Evolutionary conservation across 78 protist species (phyloP), one percentile per base, ranked within the genome.

Genomic region (Cavenderia fasciculata): DNA sequence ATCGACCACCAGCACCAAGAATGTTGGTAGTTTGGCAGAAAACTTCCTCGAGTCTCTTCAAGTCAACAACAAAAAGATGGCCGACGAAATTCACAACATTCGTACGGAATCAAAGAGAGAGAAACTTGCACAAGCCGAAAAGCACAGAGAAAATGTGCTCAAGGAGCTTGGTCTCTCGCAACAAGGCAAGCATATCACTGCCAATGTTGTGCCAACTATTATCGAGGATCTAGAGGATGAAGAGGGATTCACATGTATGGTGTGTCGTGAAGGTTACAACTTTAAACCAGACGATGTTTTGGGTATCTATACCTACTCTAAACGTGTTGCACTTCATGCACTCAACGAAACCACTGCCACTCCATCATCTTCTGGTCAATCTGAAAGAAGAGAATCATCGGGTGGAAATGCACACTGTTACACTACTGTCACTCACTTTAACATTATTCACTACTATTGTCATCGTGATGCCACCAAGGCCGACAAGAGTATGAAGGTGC

Each of bases 391-490:
- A 34, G 51, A 62, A 36, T 1, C 73, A 46, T 34, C 75, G 25
- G 2, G 16, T 19, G 72, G 78, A 10, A 36, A 25, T 38, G 40
- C 61, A 2, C 27, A 65, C 54, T 92, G 92, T 34, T 84, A 46
- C 49, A n/a, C 93, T 18, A 92, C 93, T 4, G 97, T 95, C 25
- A 91, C 96, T 40, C 96, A 85, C 57, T 94, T 96, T 94, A 91
- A 96, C 74, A 47, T 71, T 31, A 75, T 96, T 29, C 98, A 96
- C 69, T 66, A 63, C 52, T 16, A 46, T 34, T 96, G 98, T 90
- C 98, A 96, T 86, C 31, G 68, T 43, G 95, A 95, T 56, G 97
- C 97, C 1, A 59, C 95, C 34, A 74, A 75, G 23, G 96, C 95
- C 2, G 96, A 94, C 66, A 51, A 86, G 21, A 6, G 40, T 6